Evolutionary conservation across 1,284 basidiomycete species (phyloP).

Genomic region (Schizophyllum commune): DNA sequence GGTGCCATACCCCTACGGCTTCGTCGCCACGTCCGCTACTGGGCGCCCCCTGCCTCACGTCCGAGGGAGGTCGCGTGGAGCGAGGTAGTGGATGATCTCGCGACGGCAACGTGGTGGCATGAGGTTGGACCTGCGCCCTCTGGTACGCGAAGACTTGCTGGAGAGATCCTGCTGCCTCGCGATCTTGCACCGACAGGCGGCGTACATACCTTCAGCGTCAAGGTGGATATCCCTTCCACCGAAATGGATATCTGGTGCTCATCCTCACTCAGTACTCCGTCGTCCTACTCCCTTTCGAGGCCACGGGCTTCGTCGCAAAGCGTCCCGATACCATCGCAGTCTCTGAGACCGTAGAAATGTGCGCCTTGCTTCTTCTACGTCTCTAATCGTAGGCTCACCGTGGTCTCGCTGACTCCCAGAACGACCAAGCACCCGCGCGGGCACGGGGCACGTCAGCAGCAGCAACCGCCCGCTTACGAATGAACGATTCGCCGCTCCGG

Average conservation of each 20-base stretch:
- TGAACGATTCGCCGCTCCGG: too few relatives aligned
- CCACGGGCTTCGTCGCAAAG: slow-evolving; percentile 24
- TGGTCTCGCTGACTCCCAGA: not conserved
- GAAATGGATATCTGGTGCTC: not conserved
- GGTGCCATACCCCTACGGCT: slow-evolving; percentile 33
- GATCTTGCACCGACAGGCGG: slow-evolving; percentile 39
- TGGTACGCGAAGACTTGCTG: slow-evolving; percentile 32
- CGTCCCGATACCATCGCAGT: slow-evolving; percentile 24
- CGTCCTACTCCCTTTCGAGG: slow-evolving; percentile 33
- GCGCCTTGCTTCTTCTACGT: slow-evolving; percentile 33
- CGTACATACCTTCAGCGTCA: slow-evolving; percentile 40
- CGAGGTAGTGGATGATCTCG: slow-evolving; percentile 31
- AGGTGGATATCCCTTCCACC: slow-evolving; percentile 22
- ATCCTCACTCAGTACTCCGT: slow-evolving; percentile 29
- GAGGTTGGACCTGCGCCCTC: slow-evolving; percentile 15
- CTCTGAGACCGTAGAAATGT: slow-evolving; percentile 37
- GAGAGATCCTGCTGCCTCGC: slow-evolving; percentile 40
- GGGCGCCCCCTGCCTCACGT: slow-evolving; percentile 25
- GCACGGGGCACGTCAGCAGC: slow-evolving; percentile 28
- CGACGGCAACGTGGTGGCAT: slow-evolving; percentile 39
- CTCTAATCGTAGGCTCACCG: slow-evolving; percentile 8
- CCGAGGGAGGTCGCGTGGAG: slow-evolving; percentile 30
- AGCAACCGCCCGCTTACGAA: slow-evolving; percentile 12
- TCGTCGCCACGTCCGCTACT: slow-evolving; percentile 36
- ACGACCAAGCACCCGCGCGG: slow-evolving; percentile 1